These are phyloP conservation scores for Pholiota conissans DNA, from an alignment of 768 basidiomycete species.

Conservation along the genomic window DNA sequence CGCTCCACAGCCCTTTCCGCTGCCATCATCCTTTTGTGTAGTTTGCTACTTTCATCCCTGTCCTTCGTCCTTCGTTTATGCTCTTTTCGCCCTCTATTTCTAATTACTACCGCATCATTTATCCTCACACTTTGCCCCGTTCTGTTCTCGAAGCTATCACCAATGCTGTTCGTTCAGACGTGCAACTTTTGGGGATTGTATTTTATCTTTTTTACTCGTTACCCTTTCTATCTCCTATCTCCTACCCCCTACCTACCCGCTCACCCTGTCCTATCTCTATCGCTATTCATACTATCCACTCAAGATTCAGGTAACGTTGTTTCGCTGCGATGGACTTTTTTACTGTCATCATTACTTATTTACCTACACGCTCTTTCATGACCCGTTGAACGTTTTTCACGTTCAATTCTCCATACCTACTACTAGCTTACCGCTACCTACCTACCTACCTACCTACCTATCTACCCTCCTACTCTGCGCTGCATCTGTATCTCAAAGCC, in stretches of 20 bases:
- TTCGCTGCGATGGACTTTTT: background rate
- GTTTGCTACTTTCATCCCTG: too few species aligned
- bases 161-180: background rate
- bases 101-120: background rate
- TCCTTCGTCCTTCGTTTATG: too few species aligned
- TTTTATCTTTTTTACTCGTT: conserved; percentile 7
- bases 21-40: background rate
- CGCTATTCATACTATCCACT: too few species aligned
- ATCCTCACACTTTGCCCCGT: background rate
- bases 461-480: too few species aligned
- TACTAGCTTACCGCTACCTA: too few species aligned
- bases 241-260: background rate
- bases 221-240: too few species aligned
- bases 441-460: too few species aligned
- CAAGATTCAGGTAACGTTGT: background rate
- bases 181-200: conserved; percentile 1
- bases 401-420: background rate
- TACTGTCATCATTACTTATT: background rate
- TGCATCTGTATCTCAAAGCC: background rate
- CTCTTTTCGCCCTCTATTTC: too few species aligned
- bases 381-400: background rate
- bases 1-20: background rate
- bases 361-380: background rate
- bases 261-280: too few species aligned
- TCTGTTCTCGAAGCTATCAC: background rate